These are phyloP conservation scores for Dioscorea dumetorum DNA, from an alignment of 106 monocot species.

Conservation along the genomic window DNA sequence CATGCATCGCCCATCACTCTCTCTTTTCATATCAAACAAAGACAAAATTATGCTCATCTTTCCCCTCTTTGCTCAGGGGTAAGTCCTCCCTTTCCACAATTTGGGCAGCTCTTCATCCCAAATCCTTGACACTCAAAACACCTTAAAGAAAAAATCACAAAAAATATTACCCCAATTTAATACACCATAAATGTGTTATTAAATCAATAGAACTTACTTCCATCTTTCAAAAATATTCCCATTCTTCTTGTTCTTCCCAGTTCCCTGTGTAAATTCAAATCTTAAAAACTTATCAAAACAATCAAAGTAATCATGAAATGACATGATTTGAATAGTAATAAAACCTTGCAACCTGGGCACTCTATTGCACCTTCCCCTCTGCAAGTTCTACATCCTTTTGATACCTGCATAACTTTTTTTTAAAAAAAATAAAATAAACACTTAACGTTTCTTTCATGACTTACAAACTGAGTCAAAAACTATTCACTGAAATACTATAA, in stretches of 20 bases:
- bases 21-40: too few relatives aligned
- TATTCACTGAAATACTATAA: too few relatives aligned
- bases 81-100: conserved; percentile 81
- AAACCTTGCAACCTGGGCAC: conserved; percentile 87
- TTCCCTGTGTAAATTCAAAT: conserved; percentile 38
- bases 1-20: too few relatives aligned
- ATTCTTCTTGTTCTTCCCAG: conserved; percentile 96
- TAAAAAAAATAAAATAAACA: too few relatives aligned
- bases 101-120: conserved; percentile 86
- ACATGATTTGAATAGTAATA: background rate
- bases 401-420: conserved; percentile 19
- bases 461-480: too few relatives aligned
- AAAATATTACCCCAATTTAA: background rate
- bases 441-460: too few relatives aligned
- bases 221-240: conserved; percentile 98
- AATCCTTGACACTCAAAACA: conserved; percentile 96
- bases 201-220: conserved; percentile 50
- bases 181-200: background rate
- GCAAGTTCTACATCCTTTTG: conserved; percentile 55
- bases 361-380: conserved; percentile 82
- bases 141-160: conserved; percentile 20
- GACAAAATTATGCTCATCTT: conserved; percentile 30
- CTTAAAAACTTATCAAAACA: background rate
- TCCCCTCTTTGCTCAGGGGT: conserved; percentile 97
- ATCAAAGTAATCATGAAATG: background rate